Evolutionary conservation across 495 filamentous ascomycete genomes (phyloP), one percentile per base, ranked within the genome.

Genomic region (Hypomontagnella submonticulosa): DNA sequence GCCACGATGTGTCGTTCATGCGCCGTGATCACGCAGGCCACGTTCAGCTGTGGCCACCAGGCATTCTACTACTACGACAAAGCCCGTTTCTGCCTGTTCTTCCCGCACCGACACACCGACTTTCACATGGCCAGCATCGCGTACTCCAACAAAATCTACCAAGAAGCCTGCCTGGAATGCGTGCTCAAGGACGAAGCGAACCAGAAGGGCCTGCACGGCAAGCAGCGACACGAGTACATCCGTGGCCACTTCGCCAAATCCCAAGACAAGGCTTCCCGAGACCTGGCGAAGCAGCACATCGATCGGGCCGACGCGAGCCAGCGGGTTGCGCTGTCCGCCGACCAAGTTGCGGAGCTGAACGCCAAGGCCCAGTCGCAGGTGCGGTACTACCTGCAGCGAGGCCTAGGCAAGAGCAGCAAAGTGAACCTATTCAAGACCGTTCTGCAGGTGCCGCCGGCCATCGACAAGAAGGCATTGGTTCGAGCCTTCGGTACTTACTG

Each of bases 21-120:
- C 23, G 40, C 49, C 4, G 15, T 43, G 2, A 19, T 61, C n/a
- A 8, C 16, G 11, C 56, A 46, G 15, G 18, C 16, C 8, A 59
- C 56, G 50, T 11, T 40, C 51, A 60, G 36, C 27, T 66, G 63
- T 41, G 63, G 63, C 3, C 63, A 66, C 13, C 63, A 61, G 20
- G 3, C 55, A 10, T 36, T 49, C 7, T 33, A 40, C 6, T 42
- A 32, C n/a, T 40, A 27, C 27, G 15, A 38, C 1, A 34, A 49
- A 1, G 8, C 42, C 1, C 37, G 19, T 8, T 66, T 61, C 37
- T 66, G 63, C 32, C 63, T 66, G 16, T 66, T 61, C 11, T 56
- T 50, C 56, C 56, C 63, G 0, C 63, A 66, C 43, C 12, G 10
- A 4, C 15, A 53, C 2, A 7, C 32, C 0, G 57, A 61, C 0